These are phyloP conservation scores for Cephaloascus fragrans DNA, from an alignment of 805 yeast genomes.

Conservation along the genomic window DNA sequence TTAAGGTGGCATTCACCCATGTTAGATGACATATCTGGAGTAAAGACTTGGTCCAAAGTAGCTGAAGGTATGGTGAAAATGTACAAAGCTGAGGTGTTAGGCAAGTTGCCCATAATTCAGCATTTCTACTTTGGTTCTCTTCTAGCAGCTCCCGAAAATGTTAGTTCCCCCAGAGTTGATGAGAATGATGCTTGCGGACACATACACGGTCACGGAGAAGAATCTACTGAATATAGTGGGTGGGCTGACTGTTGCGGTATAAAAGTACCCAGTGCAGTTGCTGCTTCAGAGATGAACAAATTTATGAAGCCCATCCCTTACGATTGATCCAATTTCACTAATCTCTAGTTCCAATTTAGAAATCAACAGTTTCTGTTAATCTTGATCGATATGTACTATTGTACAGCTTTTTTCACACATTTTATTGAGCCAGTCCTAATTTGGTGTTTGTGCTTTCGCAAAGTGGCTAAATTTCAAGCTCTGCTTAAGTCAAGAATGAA, in stretches of 20 bases:
- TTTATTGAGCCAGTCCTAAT: too few relatives aligned
- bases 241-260: conserved; percentile 99
- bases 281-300: conserved; percentile 58
- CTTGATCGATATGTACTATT: too few relatives aligned
- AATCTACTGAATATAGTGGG: conserved; percentile 31
- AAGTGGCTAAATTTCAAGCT: too few relatives aligned
- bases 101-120: conserved; percentile 87
- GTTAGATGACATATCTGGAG: conserved; percentile 90
- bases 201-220: conserved; percentile 15
- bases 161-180: conserved; percentile 19
- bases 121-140: conserved; percentile 81
- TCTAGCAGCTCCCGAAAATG: conserved; percentile 64
- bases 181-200: conserved; percentile 25
- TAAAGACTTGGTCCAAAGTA: conserved; percentile 83
- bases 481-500: too few relatives aligned
- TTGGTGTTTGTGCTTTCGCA: too few relatives aligned
- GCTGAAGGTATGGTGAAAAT: conserved; percentile 91
- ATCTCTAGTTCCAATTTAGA: too few relatives aligned
- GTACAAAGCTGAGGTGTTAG: conserved; percentile 89
- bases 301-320: conserved; percentile 47
- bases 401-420: too few relatives aligned
- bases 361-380: too few relatives aligned
- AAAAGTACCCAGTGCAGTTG: conserved; percentile 89
- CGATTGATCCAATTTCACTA: too few relatives aligned
- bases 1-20: conserved; percentile 94